Evolutionary conservation across 2,329 filamentous ascomycete species (phyloP).

Genomic region (Juglanconis juglandina): DNA sequence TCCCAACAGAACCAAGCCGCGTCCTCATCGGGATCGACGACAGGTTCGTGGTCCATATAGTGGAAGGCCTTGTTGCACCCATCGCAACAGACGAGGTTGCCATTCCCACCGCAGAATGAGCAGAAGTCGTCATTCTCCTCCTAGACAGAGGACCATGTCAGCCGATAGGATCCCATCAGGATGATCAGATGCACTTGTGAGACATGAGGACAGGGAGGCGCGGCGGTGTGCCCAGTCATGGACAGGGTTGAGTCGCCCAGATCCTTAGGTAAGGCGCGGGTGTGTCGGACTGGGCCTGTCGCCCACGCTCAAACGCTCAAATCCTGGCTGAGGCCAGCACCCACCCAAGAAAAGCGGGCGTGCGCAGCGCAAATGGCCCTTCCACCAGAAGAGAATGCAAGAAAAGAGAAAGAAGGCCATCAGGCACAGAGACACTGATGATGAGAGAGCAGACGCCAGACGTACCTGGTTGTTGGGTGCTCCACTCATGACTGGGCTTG

Average conservation of each 20-base stretch:
- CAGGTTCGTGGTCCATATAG: constrained; percentile 81
- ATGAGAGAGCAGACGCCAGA: constrained; percentile 8
- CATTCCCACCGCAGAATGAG: constrained; percentile 77
- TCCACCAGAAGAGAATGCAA: neutral
- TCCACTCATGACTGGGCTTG: constrained; percentile 59
- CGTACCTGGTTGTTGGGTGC: constrained; percentile 52
- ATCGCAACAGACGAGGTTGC: constrained; percentile 89
- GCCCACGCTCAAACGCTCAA: constrained; percentile 15
- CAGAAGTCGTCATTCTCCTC: constrained; percentile 88
- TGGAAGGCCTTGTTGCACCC: constrained; percentile 88
- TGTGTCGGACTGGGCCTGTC: constrained; percentile 10
- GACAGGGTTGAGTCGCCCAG: constrained; percentile 16
- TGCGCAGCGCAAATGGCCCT: neutral
- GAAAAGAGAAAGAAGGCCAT: constrained; percentile 4
- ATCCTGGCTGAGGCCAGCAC: constrained; percentile 11
- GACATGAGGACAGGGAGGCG: constrained; percentile 14
- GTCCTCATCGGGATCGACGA: constrained; percentile 60
- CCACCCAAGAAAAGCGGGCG: constrained; percentile 5
- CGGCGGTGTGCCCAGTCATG: constrained; percentile 14
- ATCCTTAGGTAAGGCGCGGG: constrained; percentile 9
- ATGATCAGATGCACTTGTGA: constrained; percentile 14
- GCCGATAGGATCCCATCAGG: constrained; percentile 2
- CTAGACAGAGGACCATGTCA: constrained; percentile 29
- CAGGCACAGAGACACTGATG: neutral
- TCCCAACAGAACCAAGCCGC: constrained; percentile 73